Conservation (phyloP, 331 rosid genomes). For the Dryas integrifolia region DNA sequence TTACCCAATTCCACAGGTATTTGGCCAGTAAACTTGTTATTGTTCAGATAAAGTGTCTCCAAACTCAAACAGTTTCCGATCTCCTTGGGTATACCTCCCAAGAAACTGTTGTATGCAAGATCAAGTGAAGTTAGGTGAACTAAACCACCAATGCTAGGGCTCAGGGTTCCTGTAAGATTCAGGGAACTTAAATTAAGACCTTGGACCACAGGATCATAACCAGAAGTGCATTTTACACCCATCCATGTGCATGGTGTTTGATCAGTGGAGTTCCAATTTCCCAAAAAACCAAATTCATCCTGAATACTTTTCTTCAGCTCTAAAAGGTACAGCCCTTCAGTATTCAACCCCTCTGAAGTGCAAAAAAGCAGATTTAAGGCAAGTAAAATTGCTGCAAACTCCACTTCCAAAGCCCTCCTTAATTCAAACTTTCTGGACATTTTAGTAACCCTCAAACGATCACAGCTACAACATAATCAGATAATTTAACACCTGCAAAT, state of each 20-base stretch:
- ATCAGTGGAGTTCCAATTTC: slow-evolving; percentile 64
- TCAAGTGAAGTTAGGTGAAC: slow-evolving; percentile 53
- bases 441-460: slow-evolving; percentile 30
- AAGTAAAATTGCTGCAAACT: slow-evolving; percentile 46
- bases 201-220: slow-evolving; percentile 42
- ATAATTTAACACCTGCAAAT: slow-evolving; percentile 46
- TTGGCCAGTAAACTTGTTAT: slow-evolving; percentile 60
- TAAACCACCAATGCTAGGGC: slow-evolving; percentile 55
- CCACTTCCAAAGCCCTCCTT: slow-evolving; percentile 35
- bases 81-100: slow-evolving; percentile 67
- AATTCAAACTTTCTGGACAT: slow-evolving; percentile 49
- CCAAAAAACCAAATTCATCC: slow-evolving; percentile 41
- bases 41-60: slow-evolving; percentile 54
- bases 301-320: slow-evolving; percentile 56
- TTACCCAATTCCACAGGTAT: slow-evolving; percentile 69
- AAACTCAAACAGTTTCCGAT: slow-evolving; percentile 64
- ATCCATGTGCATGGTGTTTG: slow-evolving; percentile 76
- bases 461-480: slow-evolving; percentile 24
- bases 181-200: slow-evolving; percentile 51
- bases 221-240: slow-evolving; percentile 62
- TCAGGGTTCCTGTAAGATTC: slow-evolving; percentile 69
- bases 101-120: slow-evolving; percentile 51
- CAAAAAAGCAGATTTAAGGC: slow-evolving; percentile 38
- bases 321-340: slow-evolving; percentile 63
- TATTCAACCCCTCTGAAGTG: slow-evolving; percentile 64